Evolutionary conservation across 306 rosid species (phyloP).

Genomic region (Ochetophila trinervis): DNA sequence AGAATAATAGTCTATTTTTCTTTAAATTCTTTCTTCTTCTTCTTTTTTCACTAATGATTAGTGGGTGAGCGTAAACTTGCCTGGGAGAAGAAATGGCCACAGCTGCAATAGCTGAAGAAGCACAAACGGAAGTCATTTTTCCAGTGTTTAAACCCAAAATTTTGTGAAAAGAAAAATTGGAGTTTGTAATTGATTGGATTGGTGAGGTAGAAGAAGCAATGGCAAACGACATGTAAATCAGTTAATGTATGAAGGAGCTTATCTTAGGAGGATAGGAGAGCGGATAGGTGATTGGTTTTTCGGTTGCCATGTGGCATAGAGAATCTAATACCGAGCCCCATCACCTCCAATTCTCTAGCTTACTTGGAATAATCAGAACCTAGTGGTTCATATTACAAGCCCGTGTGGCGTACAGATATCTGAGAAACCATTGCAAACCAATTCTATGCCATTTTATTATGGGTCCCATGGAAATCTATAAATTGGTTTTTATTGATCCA

Average conservation of each 20-base stretch:
- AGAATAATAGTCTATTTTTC: too few species aligned
- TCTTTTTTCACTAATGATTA: not conserved
- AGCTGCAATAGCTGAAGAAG: conserved; percentile 54
- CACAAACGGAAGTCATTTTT: conserved; percentile 55
- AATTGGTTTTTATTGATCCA: not conserved
- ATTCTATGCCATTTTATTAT: not conserved
- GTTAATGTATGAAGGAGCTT: conserved; percentile 38
- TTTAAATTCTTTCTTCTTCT: too few species aligned
- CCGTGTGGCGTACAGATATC: not conserved
- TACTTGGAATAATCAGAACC: conserved; percentile 33
- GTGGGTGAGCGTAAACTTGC: conserved; percentile 25
- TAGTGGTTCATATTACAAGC: conserved; percentile 38
- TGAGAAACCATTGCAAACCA: not conserved
- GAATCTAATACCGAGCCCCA: conserved; percentile 39
- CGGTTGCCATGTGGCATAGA: conserved; percentile 48
- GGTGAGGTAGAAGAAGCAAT: not conserved
- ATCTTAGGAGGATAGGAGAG: conserved; percentile 55
- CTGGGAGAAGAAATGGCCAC: conserved; percentile 50
- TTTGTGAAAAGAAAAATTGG: not conserved
- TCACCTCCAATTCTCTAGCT: conserved; percentile 25
- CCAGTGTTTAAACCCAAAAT: not conserved
- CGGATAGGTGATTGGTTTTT: conserved; percentile 31
- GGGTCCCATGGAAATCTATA: conserved; percentile 1
- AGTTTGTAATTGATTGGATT: not conserved
- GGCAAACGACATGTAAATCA: not conserved